Evolutionary conservation across 1,139 yeast genomes (phyloP).

Genomic region (Taphrina sp.): DNA sequence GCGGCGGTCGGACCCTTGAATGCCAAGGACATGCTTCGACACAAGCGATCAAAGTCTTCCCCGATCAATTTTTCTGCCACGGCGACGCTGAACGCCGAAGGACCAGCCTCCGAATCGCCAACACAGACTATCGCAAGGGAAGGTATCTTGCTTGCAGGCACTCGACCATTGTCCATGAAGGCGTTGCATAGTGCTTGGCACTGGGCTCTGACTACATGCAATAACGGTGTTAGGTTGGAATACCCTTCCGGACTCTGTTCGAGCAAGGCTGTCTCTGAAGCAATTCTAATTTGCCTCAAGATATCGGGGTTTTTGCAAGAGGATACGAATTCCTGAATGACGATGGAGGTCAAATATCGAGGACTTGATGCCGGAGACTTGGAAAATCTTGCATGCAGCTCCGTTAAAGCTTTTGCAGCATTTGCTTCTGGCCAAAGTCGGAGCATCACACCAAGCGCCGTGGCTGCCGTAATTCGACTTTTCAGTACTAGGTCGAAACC

Average conservation of each 20-base stretch:
- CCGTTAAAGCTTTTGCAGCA: constrained; percentile 45
- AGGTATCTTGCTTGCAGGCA: constrained; percentile 74
- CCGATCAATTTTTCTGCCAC: constrained; percentile 69
- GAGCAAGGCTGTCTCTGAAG: constrained; percentile 49
- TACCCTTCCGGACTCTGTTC: constrained; percentile 50
- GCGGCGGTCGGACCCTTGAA: constrained; percentile 69
- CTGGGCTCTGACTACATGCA: constrained; percentile 81
- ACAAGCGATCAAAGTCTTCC: constrained; percentile 65
- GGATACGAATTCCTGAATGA: constrained; percentile 70
- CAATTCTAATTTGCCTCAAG: constrained; percentile 43
- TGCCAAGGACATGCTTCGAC: constrained; percentile 65
- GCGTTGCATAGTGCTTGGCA: constrained; percentile 79
- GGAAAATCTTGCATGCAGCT: constrained; percentile 49
- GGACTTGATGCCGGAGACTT: constrained; percentile 75
- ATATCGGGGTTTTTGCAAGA: constrained; percentile 41
- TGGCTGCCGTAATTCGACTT: constrained; percentile 73
- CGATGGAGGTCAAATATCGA: constrained; percentile 64
- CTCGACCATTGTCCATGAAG: constrained; percentile 71
- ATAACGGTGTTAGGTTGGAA: constrained; percentile 81
- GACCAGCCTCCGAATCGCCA: constrained; percentile 93
- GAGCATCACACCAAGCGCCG: constrained; percentile 70
- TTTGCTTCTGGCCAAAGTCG: constrained; percentile 40
- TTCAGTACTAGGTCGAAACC: constrained; percentile 72
- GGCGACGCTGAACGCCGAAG: constrained; percentile 81
- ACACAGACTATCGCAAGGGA: constrained; percentile 84